Conservation (phyloP, 345 rosid genomes). For the Conringia planisiliqua region DNA sequence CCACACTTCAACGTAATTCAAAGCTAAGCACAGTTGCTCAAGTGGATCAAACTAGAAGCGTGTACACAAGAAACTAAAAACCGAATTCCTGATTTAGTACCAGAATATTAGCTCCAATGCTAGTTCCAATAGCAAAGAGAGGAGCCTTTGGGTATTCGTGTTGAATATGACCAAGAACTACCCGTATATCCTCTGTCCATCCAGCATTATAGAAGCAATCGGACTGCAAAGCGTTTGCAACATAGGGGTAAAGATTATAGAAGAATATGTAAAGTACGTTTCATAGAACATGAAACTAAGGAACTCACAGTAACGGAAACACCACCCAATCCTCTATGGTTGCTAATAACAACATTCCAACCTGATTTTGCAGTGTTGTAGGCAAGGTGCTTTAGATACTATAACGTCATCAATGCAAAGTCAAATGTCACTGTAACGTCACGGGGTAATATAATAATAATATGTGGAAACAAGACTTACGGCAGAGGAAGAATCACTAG, state of each 20-base stretch:
- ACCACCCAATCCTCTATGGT: constrained; percentile 90
- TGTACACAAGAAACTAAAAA: not conserved
- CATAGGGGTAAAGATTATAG: not conserved
- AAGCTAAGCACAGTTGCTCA: not conserved
- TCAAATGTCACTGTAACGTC: not conserved
- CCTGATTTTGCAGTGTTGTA: constrained; percentile 60
- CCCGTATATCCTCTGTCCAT: constrained; percentile 76
- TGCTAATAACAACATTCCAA: constrained; percentile 84
- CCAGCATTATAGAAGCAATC: constrained; percentile 95
- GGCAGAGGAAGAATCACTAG: constrained; percentile 63
- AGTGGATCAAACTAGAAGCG: not conserved
- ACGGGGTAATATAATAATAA: no score
- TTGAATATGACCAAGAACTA: constrained; percentile 57
- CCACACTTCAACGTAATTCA: not conserved
- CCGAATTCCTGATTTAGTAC: constrained; percentile 33
- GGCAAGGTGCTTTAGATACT: constrained; percentile 83
- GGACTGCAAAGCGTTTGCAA: constrained; percentile 49
- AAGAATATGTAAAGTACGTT: not conserved
- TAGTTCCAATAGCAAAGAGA: constrained; percentile 80
- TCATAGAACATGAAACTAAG: not conserved
- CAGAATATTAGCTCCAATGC: constrained; percentile 90
- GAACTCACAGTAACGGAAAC: constrained; percentile 82
- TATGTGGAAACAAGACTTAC: constrained; percentile 38
- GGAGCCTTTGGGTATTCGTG: constrained; percentile 71
- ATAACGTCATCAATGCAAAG: constrained; percentile 13